Conservation (phyloP, 805 yeast species). For the Ogataea saltuana region DNA sequence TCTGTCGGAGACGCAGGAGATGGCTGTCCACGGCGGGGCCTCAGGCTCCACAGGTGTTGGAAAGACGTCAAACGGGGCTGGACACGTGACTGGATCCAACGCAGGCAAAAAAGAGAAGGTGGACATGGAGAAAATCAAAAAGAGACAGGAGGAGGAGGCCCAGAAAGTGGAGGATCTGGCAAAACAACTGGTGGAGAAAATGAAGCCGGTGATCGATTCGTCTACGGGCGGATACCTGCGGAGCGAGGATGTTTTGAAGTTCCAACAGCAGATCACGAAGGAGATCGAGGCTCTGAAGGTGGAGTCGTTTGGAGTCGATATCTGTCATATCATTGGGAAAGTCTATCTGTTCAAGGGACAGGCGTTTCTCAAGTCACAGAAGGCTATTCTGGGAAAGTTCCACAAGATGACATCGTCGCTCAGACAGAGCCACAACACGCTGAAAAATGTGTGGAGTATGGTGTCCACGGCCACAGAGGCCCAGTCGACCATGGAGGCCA, state of each 20-base stretch:
- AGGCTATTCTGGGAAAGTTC: constrained; percentile 63
- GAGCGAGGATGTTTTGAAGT: constrained; percentile 48
- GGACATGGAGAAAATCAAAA: constrained; percentile 30
- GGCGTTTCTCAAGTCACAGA: constrained; percentile 65
- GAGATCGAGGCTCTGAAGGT: constrained; percentile 83
- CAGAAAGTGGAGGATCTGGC: constrained; percentile 58
- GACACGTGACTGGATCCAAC: neutral
- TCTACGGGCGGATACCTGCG: constrained; percentile 42
- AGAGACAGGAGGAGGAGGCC: constrained; percentile 38
- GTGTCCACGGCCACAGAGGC: constrained; percentile 77
- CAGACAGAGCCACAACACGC: constrained; percentile 72
- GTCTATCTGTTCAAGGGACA: constrained; percentile 66
- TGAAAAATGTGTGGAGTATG: constrained; percentile 70
- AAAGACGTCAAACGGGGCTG: neutral
- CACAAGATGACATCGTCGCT: constrained; percentile 60
- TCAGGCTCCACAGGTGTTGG: neutral
- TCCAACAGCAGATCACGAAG: constrained; percentile 62
- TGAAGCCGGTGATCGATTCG: constrained; percentile 42
- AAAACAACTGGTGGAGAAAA: constrained; percentile 46
- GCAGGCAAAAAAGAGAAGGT: constrained; percentile 17
- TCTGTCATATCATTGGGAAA: constrained; percentile 72
- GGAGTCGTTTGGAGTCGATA: constrained; percentile 85
- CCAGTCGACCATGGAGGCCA: constrained; percentile 73
- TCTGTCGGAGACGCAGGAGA: constrained; percentile 17
- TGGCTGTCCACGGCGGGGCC: constrained; percentile 13